Conservation (phyloP, 805 yeast species). For the Kuraishia borneana region DNA sequence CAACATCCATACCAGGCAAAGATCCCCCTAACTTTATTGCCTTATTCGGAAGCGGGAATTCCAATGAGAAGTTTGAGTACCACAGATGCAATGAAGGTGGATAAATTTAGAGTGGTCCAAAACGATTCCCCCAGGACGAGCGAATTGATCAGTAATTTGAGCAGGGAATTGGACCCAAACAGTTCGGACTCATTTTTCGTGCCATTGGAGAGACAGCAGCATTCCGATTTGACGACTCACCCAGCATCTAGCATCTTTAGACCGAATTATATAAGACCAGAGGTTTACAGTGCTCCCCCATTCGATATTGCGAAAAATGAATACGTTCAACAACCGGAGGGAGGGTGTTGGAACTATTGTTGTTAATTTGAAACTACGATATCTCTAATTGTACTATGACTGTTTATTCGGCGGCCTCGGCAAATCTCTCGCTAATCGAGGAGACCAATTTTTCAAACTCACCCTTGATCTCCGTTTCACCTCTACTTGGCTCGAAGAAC, state of each 20-base stretch:
- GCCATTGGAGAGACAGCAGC: background rate
- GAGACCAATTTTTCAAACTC: slow-evolving; percentile 71
- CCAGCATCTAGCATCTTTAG: background rate
- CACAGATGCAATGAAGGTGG: background rate
- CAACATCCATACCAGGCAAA: slow-evolving; percentile 17
- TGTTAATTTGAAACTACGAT: background rate
- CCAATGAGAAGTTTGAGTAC: background rate
- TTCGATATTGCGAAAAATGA: background rate
- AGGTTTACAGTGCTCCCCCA: background rate
- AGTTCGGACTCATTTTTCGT: background rate
- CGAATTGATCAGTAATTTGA: background rate
- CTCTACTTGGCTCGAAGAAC: slow-evolving; percentile 91
- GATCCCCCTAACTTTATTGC: background rate
- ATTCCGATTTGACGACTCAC: background rate
- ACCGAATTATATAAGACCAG: background rate
- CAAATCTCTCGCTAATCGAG: slow-evolving; percentile 79
- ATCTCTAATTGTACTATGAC: no score
- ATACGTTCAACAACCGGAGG: background rate
- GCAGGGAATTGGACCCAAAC: background rate
- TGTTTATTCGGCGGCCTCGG: slow-evolving; percentile 81
- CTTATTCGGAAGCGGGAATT: background rate
- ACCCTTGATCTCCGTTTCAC: slow-evolving; percentile 64
- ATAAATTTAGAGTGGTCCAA: no score
- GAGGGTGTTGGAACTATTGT: background rate
- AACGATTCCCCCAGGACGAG: no score